Evolutionary conservation across 208 protist species (phyloP), one percentile per base, ranked within the genome.

Genomic region (Crithidia expoeki): DNA sequence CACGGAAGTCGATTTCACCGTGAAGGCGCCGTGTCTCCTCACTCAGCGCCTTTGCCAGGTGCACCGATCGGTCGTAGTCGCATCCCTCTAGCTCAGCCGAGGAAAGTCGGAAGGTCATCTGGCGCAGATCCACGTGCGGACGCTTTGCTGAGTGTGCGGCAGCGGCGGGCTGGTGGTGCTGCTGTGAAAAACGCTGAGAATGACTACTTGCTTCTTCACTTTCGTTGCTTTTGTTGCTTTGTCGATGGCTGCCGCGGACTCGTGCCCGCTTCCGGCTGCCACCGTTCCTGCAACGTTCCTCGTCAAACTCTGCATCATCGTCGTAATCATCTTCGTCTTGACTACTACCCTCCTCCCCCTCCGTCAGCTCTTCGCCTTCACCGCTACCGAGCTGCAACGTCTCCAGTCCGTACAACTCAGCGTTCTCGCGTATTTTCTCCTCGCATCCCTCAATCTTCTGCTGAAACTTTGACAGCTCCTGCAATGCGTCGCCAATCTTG

Each of bases 1-100:
- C 89, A 72, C 98, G 98, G 55, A 98, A 96, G 65, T 97, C 96
- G 64, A 99, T 96, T 34, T 92, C 76, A 44, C 82, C 57, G 42
- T 98, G 81, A 44, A 98, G 72, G 3, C 83, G 74, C 21, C 85
- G 81, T 21, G 96, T 94, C 62, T 98, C 92, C 52, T 94, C 86
- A 36, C 83, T 96, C 32, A 97, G 82, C 32, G 86, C 78, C 68
- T 94, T 94, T 14, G 94, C 95, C 10, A 95, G 81, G 55, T 95
- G 86, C 51, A 97, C 81, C 36, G 94, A 90, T 23, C 82, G 81
- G 34, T 96, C 83, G 36, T 90, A 92, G 72, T 97, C 89, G 52
- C 95, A 91, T 17, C 61, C 65, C 21, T 68, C 77, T 17, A 98
- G 64, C 68, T 96, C 82, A 21, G 95, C 96, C 2, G 80, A 60